phyloP scores from a whole-genome alignment of 2,329 filamentous ascomycete species.

The Pseudogymnoascus sp. region DNA sequence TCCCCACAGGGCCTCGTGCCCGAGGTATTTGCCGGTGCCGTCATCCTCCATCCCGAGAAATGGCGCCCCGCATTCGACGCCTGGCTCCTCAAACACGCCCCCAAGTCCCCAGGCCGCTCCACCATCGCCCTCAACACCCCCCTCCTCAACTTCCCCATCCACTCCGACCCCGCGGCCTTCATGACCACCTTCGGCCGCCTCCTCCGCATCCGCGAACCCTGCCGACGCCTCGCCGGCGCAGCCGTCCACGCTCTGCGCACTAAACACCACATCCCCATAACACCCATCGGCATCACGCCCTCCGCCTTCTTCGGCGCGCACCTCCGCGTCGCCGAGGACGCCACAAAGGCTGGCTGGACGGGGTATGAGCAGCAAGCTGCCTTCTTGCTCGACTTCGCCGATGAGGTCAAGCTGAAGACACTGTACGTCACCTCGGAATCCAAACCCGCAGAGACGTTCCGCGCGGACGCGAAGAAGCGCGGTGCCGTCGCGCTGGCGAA shows the following conservation, averaged over 20 bases:
- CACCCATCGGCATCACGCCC: slow-evolving; percentile 22
- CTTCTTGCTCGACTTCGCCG: slow-evolving; percentile 29
- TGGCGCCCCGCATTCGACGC: slow-evolving; percentile 22
- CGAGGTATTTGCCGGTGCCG: slow-evolving; percentile 19
- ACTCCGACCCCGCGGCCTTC: slow-evolving; percentile 26
- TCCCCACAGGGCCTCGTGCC: slow-evolving; percentile 13
- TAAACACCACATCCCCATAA: slow-evolving; percentile 22
- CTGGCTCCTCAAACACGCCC: slow-evolving; percentile 18
- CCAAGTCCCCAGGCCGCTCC: slow-evolving; percentile 13
- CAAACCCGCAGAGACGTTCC: slow-evolving; percentile 30
- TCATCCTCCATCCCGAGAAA: slow-evolving; percentile 23
- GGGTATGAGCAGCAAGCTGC: slow-evolving; percentile 29
- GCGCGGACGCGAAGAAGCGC: slow-evolving; percentile 27
- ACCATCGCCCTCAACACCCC: slow-evolving; percentile 20
- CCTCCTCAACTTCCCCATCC: slow-evolving; percentile 27
- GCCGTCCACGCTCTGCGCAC: slow-evolving; percentile 27
- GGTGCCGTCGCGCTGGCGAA: slow-evolving; percentile 36
- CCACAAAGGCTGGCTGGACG: slow-evolving; percentile 27
- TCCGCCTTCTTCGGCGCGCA: slow-evolving; percentile 32
- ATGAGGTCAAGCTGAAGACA: slow-evolving; percentile 20
- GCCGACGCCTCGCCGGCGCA: slow-evolving; percentile 26
- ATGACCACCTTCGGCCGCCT: slow-evolving; percentile 33
- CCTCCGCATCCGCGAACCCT: slow-evolving; percentile 23
- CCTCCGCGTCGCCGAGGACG: slow-evolving; percentile 31
- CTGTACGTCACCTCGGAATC: slow-evolving; percentile 37